Evolutionary conservation across 179 eudicot genomes (phyloP), one percentile per base, ranked within the genome.

Genomic region (Nepenthes alata): DNA sequence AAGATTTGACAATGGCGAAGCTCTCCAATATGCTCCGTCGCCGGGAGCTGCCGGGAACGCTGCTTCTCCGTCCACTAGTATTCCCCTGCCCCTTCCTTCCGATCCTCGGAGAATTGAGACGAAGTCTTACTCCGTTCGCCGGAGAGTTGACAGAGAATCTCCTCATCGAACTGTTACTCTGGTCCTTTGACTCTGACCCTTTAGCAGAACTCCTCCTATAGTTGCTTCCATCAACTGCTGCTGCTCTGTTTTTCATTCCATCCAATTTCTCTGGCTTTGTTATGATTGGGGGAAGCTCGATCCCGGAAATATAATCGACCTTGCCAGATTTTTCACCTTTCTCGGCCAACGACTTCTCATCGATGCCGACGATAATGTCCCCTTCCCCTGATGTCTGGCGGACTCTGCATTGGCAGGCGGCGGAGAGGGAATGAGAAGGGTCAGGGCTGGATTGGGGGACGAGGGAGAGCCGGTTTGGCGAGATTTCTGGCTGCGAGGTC

Each of bases 1-100:
- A 77, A 0, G 84, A 74, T 69, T 82, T 82, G 47, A 80, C 87
- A 2, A 82, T 59, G 0, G 84, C 87, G 35, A 82, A 56, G 66
- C 80, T 77, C 41, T 73, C 72, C 9, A 71, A 60, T 15, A 62
- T 67, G 56, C 69, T 61, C 64, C 15, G 64, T 69, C 67, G 73
- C 7, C 53, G 7, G 11, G 11, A 2, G 35, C 47, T 1, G 3
- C 34, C 13, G 11, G 65, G 48, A 11, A 50, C 0, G 16, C 47
- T 65, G 13, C 37, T 48, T 3, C 53, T 37, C 59, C 59, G 14
- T 6, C 59, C 59, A 35, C 44, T 41, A 7, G 5, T 41, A 7
- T 41, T 41, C 45, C 45, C 45, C 8, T 4, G 5, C 6, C 45
- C 45, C 8, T 41, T 41, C 45, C 45, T 41, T 41, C 45, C 38